Conservation (phyloP, 805 yeast species). For the Lachancea meyersii region DNA sequence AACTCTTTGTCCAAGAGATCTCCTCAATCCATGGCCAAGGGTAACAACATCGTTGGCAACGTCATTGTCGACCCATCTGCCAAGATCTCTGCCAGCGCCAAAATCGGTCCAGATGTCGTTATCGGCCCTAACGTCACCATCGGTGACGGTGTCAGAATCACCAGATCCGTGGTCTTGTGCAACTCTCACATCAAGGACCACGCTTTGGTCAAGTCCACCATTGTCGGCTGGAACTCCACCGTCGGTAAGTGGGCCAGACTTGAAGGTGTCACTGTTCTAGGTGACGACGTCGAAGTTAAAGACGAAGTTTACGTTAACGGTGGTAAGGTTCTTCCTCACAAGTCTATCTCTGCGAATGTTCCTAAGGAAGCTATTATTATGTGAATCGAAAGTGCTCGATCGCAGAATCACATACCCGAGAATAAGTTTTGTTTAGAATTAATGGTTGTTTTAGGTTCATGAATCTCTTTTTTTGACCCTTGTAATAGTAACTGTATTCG, state of each 20-base stretch:
- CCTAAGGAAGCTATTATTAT: conserved; percentile 97
- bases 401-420: background rate
- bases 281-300: conserved; percentile 97
- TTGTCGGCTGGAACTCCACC: conserved; percentile 98
- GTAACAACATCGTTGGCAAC: conserved; percentile 75
- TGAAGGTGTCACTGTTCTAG: conserved; percentile 95
- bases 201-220: conserved; percentile 95
- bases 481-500: background rate
- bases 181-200: conserved; percentile 93
- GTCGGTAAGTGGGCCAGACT: conserved; percentile 99
- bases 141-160: conserved; percentile 98
- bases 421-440: background rate
- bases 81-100: conserved; percentile 83
- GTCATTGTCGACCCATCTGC: conserved; percentile 95
- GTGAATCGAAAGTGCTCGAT: conserved; percentile 40
- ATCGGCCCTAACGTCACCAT: conserved; percentile 94
- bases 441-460: conserved; percentile 4
- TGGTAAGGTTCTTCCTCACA: conserved; percentile 98
- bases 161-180: conserved; percentile 86
- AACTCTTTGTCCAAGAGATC: conserved; percentile 76
- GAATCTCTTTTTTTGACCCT: background rate
- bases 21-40: conserved; percentile 63
- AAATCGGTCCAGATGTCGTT: conserved; percentile 96
- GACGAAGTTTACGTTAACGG: conserved; percentile 99
- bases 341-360: conserved; percentile 90